These are phyloP conservation scores for Paramecium biaurelia DNA, from an alignment of 73 alveolate genomes.

Conservation along the genomic window DNA sequence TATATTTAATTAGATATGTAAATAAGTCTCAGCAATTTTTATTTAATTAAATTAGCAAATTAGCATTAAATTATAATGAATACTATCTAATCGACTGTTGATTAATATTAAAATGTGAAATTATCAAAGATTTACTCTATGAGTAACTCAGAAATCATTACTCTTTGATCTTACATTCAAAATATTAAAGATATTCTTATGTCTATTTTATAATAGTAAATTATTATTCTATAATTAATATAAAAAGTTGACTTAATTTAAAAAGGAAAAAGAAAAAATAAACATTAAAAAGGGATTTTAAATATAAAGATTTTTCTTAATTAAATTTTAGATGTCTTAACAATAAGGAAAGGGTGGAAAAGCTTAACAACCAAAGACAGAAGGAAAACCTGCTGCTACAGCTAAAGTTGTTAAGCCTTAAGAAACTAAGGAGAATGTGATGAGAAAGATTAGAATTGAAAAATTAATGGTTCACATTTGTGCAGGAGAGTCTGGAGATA, in stretches of 20 bases:
- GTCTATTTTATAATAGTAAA: background rate
- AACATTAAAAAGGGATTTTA: background rate
- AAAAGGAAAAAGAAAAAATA: background rate
- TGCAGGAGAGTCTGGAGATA: constrained; percentile 83
- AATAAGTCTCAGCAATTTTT: background rate
- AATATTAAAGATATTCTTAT: background rate
- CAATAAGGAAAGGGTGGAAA: constrained; percentile 3
- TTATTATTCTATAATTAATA: background rate
- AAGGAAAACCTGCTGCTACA: background rate
- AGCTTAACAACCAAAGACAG: background rate
- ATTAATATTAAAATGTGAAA: background rate
- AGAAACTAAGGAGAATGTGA: constrained; percentile 59
- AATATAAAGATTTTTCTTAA: background rate
- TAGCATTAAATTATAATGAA: background rate
- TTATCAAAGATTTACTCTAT: background rate
- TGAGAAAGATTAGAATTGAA: constrained; percentile 75
- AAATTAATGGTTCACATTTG: constrained; percentile 75
- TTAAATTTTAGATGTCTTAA: background rate
- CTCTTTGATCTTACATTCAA: background rate
- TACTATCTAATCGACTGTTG: background rate
- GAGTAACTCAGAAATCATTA: background rate
- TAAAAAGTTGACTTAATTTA: background rate
- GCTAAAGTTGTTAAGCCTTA: background rate
- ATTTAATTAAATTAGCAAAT: background rate
- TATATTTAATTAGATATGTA: background rate